Evolutionary conservation across 2,329 filamentous ascomycete genomes (phyloP), one percentile per base, ranked within the genome.

Genomic region (Fusarium sp.): DNA sequence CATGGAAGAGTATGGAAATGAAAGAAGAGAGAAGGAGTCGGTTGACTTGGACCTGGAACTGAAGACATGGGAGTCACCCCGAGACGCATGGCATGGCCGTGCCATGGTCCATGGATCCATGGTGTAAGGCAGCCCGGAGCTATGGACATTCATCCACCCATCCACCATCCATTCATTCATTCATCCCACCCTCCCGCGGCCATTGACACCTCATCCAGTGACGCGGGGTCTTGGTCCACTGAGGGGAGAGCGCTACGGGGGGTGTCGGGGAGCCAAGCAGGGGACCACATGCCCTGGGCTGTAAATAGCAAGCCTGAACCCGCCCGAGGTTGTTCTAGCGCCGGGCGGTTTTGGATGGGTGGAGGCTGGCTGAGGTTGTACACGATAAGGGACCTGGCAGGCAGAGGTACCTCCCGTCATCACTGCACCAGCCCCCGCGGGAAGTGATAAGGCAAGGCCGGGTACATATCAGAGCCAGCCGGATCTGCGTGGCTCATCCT

Each of bases 1-100:
- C 68, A 74, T 79, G 70, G 75, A 68, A 67, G 33, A 66, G 68
- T 69, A 65, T 74, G 67, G 61, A 67, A 74, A 67, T 71, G 73
- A 76, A 66, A 75, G 76, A 67, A 73, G 72, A 68, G 69, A 65
- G 60, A 66, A 20, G 33, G 54, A 36, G 59, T 68, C 22, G 35
- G 56, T 58, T 42, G 60, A 54, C 47, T 63, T 62, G 68, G 63
- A 52, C 62, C 65, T 65, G 69, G 70, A 52, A 67, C 36, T 54
- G 60, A 63, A 40, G 60, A 58, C 61, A 62, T 18, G 33, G 66
- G 59, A 67, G 69, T 71, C 69, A 71, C 68, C 54, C 69, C 63
- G 67, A 71, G 47, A 63, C 42, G 56, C 52, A n/a, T 20, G 18
- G 47, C 47, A 52, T 52, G 38, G 38, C 38, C 72, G 25, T 25